Evolutionary conservation across 2,329 filamentous ascomycete genomes (phyloP), one percentile per base, ranked within the genome.

Genomic region (Aureobasidium pullulans): DNA sequence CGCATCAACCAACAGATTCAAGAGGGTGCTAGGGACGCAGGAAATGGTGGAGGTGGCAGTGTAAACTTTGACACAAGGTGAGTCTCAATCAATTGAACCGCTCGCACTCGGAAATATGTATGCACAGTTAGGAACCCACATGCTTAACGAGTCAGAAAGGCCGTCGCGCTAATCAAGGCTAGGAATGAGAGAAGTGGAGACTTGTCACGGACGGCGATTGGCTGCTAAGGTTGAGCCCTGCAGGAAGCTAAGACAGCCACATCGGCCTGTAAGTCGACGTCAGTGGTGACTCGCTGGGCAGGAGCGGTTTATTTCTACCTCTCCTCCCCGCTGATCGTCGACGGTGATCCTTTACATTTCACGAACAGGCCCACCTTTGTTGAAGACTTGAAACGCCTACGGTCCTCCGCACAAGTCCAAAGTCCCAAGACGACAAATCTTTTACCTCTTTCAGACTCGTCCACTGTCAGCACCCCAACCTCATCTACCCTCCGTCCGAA

Each of bases 261-360:
- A 47, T 32, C 43, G 54, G 53, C 23, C 54, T 57, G 54, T 48
- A 31, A 40, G 54, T 57, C 54, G 54, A 57, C 54, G 54, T 57
- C 54, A 57, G 42, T 37, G 54, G 52, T 37, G 42, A 42, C 37
- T 54, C 36, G 48, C 39, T 54, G 50, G 16, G 40, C 39, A 57
- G 43, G 42, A 31, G 54, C 54, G 54, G 47, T 37, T 50, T 57
- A 57, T 57, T 57, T 57, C 42, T 57, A 57, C 54, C 54, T 57
- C 54, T 54, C 32, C 54, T 57, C 54, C 54, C 54, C 54, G 54
- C 54, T 57, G 54, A 57, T 57, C 54, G 54, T 47, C 54, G 54
- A 23, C 11, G 54, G n/a, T 48, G 54, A 57, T 57, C 54, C 34
- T 43, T 46, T 36, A 40, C 54, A 57, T 34, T 40, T 47, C 54